Evolutionary conservation across 441 rosid species (phyloP).

Genomic region (Croton laevigatus): DNA sequence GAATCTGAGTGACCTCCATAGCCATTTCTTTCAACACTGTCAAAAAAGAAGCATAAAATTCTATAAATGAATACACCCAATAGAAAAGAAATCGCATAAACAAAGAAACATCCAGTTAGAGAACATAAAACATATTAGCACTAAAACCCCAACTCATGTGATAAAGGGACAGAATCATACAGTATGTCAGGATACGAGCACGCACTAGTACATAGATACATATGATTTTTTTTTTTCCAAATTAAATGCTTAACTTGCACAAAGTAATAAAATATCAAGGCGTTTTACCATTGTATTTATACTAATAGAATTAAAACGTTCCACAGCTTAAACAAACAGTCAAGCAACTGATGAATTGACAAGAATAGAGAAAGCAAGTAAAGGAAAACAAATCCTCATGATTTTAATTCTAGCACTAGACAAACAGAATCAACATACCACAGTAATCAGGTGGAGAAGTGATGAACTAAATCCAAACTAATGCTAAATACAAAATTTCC

Average conservation of each 20-base stretch:
- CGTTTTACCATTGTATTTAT: neutral
- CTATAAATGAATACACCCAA: neutral
- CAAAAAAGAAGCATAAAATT: constrained; percentile 10
- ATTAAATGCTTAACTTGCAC: neutral
- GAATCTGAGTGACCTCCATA: constrained; percentile 70
- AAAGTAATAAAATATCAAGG: neutral
- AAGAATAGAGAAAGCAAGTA: neutral
- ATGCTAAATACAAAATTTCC: neutral
- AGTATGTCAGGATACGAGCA: too few relatives aligned
- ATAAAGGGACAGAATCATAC: neutral
- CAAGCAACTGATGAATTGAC: neutral
- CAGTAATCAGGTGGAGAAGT: neutral
- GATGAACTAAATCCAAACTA: neutral
- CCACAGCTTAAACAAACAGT: neutral
- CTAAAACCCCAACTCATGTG: neutral
- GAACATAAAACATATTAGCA: neutral
- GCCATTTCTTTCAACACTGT: constrained; percentile 50
- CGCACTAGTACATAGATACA: too few relatives aligned
- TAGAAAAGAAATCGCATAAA: neutral
- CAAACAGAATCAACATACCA: constrained; percentile 4
- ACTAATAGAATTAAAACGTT: neutral
- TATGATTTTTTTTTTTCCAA: neutral
- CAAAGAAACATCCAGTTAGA: neutral
- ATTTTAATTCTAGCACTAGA: neutral
- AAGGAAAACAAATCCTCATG: neutral